Percentiles rank a stretch among this genome's conserved stretches.
Evolutionary conservation across 352 stramenopile genomes (phyloP).

Genomic region (Globisporangium paddicum): DNA sequence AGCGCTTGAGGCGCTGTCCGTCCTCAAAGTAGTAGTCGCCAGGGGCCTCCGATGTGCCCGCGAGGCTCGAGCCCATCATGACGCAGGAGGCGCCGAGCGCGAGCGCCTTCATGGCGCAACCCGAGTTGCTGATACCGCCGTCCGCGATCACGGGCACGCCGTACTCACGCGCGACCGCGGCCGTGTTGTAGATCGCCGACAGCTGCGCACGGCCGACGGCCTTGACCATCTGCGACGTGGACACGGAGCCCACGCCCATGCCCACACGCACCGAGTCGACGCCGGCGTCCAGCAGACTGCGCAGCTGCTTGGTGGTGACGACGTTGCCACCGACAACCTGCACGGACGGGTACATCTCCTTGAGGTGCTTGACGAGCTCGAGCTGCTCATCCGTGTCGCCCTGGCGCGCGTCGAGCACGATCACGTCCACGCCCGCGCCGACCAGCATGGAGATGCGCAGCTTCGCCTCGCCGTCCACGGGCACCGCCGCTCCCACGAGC

Average conservation of each 20-base stretch:
- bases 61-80: slow-evolving; percentile 99
- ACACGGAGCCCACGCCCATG: slow-evolving; percentile 99
- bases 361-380: slow-evolving; percentile 88
- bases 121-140: slow-evolving; percentile 95
- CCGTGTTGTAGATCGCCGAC: slow-evolving; percentile 98
- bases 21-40: slow-evolving; percentile 99
- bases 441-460: slow-evolving; percentile 84
- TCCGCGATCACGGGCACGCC: slow-evolving; percentile 98
- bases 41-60: slow-evolving; percentile 96
- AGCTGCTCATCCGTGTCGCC: slow-evolving; percentile 92
- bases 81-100: slow-evolving; percentile 94
- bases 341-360: slow-evolving; percentile 83
- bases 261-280: slow-evolving; percentile 98
- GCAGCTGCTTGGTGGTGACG: slow-evolving; percentile 94
- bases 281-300: slow-evolving; percentile 95
- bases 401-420: slow-evolving; percentile 98
- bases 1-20: slow-evolving; percentile 97
- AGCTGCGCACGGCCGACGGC: slow-evolving; percentile 96
- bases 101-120: slow-evolving; percentile 97
- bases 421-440: slow-evolving; percentile 94
- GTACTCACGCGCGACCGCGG: slow-evolving; percentile 90
- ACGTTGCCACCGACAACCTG: slow-evolving; percentile 99
- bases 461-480: slow-evolving; percentile 92
- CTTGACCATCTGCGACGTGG: slow-evolving; percentile 98
- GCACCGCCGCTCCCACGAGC: slow-evolving; percentile 94